A percentile compares a stretch with the other conserved stretches of the same genome.
phyloP scores from a whole-genome alignment of 164 flowering plant genomes.

The Chimonanthus salicifolius region DNA sequence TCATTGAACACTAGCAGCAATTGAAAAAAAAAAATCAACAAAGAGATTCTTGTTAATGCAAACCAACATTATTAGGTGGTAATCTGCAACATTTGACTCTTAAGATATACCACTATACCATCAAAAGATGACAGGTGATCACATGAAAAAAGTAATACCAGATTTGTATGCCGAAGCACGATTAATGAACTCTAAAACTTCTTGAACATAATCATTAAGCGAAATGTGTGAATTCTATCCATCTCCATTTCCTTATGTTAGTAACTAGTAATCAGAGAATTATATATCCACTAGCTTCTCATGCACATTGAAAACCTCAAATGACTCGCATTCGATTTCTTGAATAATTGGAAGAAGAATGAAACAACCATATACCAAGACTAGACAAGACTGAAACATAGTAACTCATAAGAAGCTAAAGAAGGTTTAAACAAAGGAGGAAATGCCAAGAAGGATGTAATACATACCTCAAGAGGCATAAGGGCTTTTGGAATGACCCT shows the following conservation, averaged over 20 bases:
- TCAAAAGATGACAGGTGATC: neutral
- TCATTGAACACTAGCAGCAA: too few relatives aligned
- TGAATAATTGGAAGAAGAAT: neutral
- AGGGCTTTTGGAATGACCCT: conserved; percentile 92
- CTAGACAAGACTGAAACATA: neutral
- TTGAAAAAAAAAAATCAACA: too few relatives aligned
- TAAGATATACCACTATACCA: neutral
- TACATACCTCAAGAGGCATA: conserved; percentile 80
- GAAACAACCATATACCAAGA: neutral
- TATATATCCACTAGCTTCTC: neutral
- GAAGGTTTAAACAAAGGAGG: neutral
- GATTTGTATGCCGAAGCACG: neutral
- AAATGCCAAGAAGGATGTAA: neutral
- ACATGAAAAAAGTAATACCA: neutral
- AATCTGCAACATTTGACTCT: neutral
- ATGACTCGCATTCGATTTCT: neutral
- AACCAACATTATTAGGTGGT: neutral
- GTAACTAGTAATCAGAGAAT: neutral
- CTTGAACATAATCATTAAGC: neutral
- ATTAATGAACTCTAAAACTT: neutral
- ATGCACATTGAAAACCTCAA: neutral
- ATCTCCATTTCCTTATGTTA: neutral
- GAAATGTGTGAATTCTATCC: neutral
- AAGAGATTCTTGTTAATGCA: neutral
- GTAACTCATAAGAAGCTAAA: neutral